Evolutionary conservation across 495 filamentous ascomycete genomes (phyloP).

Genomic region (Hypoxylon fragiforme): DNA sequence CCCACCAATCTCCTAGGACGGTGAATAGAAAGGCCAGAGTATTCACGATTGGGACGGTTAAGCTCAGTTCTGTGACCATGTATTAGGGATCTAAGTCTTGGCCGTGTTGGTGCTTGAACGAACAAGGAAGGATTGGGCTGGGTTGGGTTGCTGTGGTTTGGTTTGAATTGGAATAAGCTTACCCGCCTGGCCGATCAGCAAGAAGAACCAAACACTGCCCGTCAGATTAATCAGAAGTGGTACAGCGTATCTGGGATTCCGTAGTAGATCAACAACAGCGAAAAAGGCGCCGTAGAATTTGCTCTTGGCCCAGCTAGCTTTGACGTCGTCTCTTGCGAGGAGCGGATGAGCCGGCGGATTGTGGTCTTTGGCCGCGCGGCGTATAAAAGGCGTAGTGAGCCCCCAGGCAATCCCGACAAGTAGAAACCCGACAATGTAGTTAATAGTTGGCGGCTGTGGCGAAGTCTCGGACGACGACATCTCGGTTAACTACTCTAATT

Average conservation of each 20-base stretch:
- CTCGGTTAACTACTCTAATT: not conserved
- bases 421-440: conserved; percentile 85
- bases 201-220: conserved; percentile 96
- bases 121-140: no score
- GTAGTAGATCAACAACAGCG: conserved; percentile 75
- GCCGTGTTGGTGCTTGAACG: no score
- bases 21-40: conserved; percentile 94
- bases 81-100: conserved; percentile 10
- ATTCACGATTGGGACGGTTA: conserved; percentile 94
- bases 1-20: conserved; percentile 93
- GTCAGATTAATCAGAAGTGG: conserved; percentile 89
- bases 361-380: conserved; percentile 64
- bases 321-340: conserved; percentile 44
- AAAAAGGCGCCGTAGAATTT: conserved; percentile 63
- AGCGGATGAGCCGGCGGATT: conserved; percentile 56
- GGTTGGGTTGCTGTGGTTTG: no score
- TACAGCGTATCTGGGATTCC: conserved; percentile 79
- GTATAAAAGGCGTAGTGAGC: conserved; percentile 73
- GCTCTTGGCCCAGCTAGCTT: conserved; percentile 54
- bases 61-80: conserved; percentile 69
- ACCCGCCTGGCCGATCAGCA: conserved; percentile 92
- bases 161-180: conserved; percentile 38
- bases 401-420: conserved; percentile 90
- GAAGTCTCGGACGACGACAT: conserved; percentile 31
- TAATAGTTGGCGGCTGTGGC: conserved; percentile 64